Evolutionary conservation across 2,329 filamentous ascomycete species (phyloP).

Genomic region (Pseudofabraea citricarpa): DNA sequence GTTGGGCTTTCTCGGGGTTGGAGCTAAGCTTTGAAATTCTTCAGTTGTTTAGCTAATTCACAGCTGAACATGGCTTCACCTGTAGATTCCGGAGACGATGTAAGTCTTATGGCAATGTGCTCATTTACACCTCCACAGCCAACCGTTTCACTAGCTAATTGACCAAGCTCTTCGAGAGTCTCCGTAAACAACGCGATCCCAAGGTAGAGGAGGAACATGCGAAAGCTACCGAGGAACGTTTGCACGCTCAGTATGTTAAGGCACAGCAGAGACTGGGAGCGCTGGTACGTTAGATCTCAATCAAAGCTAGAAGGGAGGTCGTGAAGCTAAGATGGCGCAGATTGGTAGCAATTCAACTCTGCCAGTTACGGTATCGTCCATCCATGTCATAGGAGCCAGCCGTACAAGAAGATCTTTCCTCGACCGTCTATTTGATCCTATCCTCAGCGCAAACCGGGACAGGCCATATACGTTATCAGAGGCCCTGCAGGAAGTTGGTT

Average conservation of each 20-base stretch:
- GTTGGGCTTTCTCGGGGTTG: background rate
- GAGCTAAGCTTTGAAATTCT: constrained; percentile 3
- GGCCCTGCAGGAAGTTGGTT: constrained; percentile 67
- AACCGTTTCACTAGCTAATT: constrained; percentile 15
- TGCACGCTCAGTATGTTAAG: constrained; percentile 28
- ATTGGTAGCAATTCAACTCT: constrained; percentile 78
- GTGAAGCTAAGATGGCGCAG: constrained; percentile 34
- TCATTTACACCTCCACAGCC: constrained; percentile 17
- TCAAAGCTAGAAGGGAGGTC: background rate
- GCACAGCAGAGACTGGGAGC: constrained; percentile 60
- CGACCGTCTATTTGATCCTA: constrained; percentile 71
- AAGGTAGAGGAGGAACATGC: constrained; percentile 54
- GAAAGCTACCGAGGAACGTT: constrained; percentile 47
- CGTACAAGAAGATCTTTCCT: constrained; percentile 84
- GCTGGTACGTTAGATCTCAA: constrained; percentile 43
- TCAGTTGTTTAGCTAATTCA: constrained; percentile 3
- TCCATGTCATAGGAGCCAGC: constrained; percentile 76
- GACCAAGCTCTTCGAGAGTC: constrained; percentile 52
- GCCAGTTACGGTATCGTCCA: constrained; percentile 80
- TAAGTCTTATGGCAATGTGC: constrained; percentile 30
- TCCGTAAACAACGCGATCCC: constrained; percentile 53
- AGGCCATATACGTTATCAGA: constrained; percentile 74
- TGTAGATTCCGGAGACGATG: constrained; percentile 36
- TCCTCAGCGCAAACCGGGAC: constrained; percentile 65
- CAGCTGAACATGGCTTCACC: constrained; percentile 20